Evolutionary conservation across 108 stramenopile species (phyloP).

Genomic region (Nitzschia inconspicua): DNA sequence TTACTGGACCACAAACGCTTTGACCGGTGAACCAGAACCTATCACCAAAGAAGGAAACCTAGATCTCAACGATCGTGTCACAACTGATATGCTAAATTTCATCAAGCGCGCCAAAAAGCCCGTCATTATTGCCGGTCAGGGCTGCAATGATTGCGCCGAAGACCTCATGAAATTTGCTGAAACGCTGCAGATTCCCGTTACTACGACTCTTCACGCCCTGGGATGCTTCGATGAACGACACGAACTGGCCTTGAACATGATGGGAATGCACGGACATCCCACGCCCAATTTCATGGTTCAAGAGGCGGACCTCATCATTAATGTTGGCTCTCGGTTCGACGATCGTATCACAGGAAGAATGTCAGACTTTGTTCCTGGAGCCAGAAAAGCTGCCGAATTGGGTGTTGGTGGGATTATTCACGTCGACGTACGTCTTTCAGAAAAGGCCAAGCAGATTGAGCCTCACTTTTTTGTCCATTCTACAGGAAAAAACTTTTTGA

Average conservation of each 20-base stretch:
- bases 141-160: conserved; percentile 73
- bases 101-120: conserved; percentile 83
- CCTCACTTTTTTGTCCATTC: conserved; percentile 85
- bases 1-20: conserved; percentile 40
- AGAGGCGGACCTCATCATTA: conserved; percentile 84
- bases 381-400: conserved; percentile 73
- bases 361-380: conserved; percentile 77
- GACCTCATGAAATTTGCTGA: conserved; percentile 85
- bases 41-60: conserved; percentile 40
- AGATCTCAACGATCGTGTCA: conserved; percentile 35
- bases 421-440: conserved; percentile 78
- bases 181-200: conserved; percentile 83
- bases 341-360: conserved; percentile 88
- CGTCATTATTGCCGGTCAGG: conserved; percentile 89
- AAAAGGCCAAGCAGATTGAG: conserved; percentile 76
- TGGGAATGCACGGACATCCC: conserved; percentile 91
- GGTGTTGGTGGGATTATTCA: conserved; percentile 89
- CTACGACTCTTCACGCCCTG: conserved; percentile 84
- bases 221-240: conserved; percentile 85
- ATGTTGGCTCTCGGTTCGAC: conserved; percentile 87
- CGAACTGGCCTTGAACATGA: conserved; percentile 83
- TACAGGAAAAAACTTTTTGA: conserved; percentile 76
- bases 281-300: conserved; percentile 90
- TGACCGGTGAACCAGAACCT: conserved; percentile 23
- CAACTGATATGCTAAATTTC: conserved; percentile 64